Evolutionary conservation across 1,284 basidiomycete species (phyloP), one percentile per base, ranked within the genome.

Genomic region (Hymenochaete sp.): DNA sequence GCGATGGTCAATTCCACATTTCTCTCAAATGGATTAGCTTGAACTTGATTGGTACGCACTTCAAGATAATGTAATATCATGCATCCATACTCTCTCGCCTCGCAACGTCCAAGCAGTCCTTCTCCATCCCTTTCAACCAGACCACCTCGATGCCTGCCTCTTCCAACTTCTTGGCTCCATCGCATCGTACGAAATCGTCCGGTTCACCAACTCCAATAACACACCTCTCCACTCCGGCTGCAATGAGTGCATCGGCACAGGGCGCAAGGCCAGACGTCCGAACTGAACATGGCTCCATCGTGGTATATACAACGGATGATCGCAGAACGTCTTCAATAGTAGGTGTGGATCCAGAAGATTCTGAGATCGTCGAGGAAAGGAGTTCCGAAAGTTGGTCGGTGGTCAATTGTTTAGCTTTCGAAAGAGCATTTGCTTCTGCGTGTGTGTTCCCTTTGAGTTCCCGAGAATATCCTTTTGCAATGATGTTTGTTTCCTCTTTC

Each of bases 361-460:
- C 45, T 13, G 59, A 51, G 0, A 59, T 52, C n/a, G 60, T 47
- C 3, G 55, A 53, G 7, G 73, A 65, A 47, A 77, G 68, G 24
- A 79, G 58, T 6, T 59, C 50, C 2, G 59, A 56, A 25, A 82
- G 57, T 32, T 76, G 62, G 3, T 64, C 55, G 8, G 56, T 42
- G 3, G 75, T 67, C 35, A 80, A 61, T 14, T 55, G 44, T 27
- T 64, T 62, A 10, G 84, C 77, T 59, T 98, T 98, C 32, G 75
- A 64, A 38, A 98, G 67, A 0, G 95, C 93, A 59, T 95, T 96
- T 18, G 93, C 91, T 66, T 99, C 95, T 10, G 95, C 95, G 62
- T 99, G 96, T 1, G 95, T 98, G 62, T 98, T 98, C 42, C 93
- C 95, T 1, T 81, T 74, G 0, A 97, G 73, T 62, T 98, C 93